These are phyloP conservation scores for Pulveroboletus sp. DNA, from an alignment of 768 basidiomycete genomes.

Conservation along the genomic window DNA sequence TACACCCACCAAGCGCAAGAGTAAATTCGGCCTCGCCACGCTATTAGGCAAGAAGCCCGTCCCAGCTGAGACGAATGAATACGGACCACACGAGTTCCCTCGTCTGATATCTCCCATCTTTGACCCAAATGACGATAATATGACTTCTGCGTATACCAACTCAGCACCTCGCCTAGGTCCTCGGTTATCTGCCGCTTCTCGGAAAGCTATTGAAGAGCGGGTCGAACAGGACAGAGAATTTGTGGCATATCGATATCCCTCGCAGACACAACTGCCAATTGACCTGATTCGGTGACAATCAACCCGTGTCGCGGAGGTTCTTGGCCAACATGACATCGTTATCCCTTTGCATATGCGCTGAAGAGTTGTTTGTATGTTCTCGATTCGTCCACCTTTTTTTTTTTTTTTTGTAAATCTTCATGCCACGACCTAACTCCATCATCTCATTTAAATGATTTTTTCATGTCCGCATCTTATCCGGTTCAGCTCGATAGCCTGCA, in stretches of 20 bases:
- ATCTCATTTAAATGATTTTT: constrained; percentile 19
- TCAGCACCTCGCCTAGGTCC: constrained; percentile 47
- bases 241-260: constrained; percentile 84
- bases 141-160: constrained; percentile 42
- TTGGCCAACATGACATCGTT: constrained; percentile 2
- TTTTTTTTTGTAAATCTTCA: constrained; percentile 11
- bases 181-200: constrained; percentile 59
- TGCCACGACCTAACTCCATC: constrained; percentile 14
- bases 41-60: constrained; percentile 57
- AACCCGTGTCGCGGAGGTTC: neutral
- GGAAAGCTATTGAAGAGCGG: constrained; percentile 70
- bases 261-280: constrained; percentile 57
- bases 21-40: constrained; percentile 64
- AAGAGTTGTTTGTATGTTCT: constrained; percentile 6
- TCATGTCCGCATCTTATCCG: constrained; percentile 13
- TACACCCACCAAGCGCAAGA: constrained; percentile 57
- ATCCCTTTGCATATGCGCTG: constrained; percentile 1
- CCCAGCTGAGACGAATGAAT: constrained; percentile 28
- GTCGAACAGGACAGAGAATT: constrained; percentile 86
- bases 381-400: constrained; percentile 9
- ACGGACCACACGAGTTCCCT: constrained; percentile 45
- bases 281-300: constrained; percentile 49
- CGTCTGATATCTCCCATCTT: constrained; percentile 39
- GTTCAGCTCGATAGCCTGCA: constrained; percentile 14
- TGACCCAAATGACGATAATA: constrained; percentile 47